phyloP scores from a whole-genome alignment of 2,329 filamentous ascomycete genomes.

The Botrytis elliptica region DNA sequence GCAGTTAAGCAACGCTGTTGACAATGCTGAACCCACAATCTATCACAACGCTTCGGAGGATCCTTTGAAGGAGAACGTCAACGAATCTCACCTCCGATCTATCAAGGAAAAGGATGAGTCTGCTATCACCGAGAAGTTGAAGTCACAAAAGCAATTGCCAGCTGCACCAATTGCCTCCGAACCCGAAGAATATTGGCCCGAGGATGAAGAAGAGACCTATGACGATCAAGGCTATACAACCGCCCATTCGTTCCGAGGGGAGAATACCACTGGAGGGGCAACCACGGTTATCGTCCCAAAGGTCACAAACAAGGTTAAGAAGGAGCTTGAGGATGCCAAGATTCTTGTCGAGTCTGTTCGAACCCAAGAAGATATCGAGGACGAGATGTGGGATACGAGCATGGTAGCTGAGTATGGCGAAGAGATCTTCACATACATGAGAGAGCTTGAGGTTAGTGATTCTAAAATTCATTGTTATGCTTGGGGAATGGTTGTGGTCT shows the following conservation, averaged over 20 bases:
- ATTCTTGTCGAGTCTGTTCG: slow-evolving; percentile 35
- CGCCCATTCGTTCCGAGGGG: slow-evolving; percentile 71
- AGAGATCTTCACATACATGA: slow-evolving; percentile 94
- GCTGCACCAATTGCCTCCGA: slow-evolving; percentile 43
- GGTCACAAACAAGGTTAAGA: slow-evolving; percentile 64
- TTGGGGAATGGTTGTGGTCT: not conserved
- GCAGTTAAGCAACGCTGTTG: slow-evolving; percentile 8
- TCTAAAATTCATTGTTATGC: not conserved
- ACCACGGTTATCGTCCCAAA: slow-evolving; percentile 70
- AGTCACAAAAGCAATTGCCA: slow-evolving; percentile 26
- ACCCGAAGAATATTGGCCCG: slow-evolving; percentile 71
- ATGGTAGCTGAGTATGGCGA: slow-evolving; percentile 98
- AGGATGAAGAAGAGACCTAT: slow-evolving; percentile 66
- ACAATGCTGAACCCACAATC: not conserved
- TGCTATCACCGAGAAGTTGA: not conserved
- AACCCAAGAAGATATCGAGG: slow-evolving; percentile 74
- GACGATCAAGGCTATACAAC: slow-evolving; percentile 71
- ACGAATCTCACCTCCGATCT: slow-evolving; percentile 22
- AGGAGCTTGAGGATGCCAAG: slow-evolving; percentile 67
- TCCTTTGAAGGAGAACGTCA: slow-evolving; percentile 11
- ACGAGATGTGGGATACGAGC: slow-evolving; percentile 88
- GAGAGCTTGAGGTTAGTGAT: slow-evolving; percentile 70
- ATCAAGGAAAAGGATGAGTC: slow-evolving; percentile 17
- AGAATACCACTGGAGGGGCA: slow-evolving; percentile 66
- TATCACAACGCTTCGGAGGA: slow-evolving; percentile 15